Base-by-base conservation (phyloP, 805 yeast genomes). In the Yamadazyma scolyti region DNA sequence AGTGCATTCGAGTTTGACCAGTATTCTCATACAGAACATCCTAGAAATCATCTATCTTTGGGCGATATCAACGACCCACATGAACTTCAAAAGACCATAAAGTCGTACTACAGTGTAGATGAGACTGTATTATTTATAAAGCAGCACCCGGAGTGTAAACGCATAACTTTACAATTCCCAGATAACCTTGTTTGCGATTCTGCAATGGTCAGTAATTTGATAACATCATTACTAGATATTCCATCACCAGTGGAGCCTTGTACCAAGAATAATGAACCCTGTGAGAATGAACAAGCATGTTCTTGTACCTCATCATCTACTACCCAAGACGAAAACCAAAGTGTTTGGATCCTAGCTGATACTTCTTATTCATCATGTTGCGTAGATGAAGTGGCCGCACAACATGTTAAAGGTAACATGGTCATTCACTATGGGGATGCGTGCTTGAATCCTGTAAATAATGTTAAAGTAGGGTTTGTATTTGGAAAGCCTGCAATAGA, bases 331-430 rank as follows among this genome's bases (percentile, higher is more conserved):
- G 31, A 19, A 14, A 16, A 27, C 6, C 38, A 33, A 24, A 33
- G 34, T 9, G 31, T 33, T 9, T 90, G 90, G 84, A 75, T 90
- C 11, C 61, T 93, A 21, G 98, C 97, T 0, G 98, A 93, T 50
- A 90, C 98, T 0, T 87, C 97, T 0, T 93, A 93, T 49, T 85
- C 96, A 17, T 70, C 96, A 1, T 93, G 98, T 56, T 93, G 98
- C 59, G 82, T 90, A 8, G 98, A 93, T 55, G 97, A 89, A 50
- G 94, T 90, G 16, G 97, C 98, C 0, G 95, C 96, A 1, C 89
- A 84, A 50, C 98, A 93, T 55, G 94, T 90, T 10, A 52, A 64
- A 5, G 88, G 93, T 5, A 96, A 90, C 41, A 58, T 83, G 4
- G 86, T 93, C 17, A 77, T 89, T 2, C 98, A 93, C 57, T 86